phyloP scores from a whole-genome alignment of 2,329 filamentous ascomycete species.

The Trichoderma harzianum region DNA sequence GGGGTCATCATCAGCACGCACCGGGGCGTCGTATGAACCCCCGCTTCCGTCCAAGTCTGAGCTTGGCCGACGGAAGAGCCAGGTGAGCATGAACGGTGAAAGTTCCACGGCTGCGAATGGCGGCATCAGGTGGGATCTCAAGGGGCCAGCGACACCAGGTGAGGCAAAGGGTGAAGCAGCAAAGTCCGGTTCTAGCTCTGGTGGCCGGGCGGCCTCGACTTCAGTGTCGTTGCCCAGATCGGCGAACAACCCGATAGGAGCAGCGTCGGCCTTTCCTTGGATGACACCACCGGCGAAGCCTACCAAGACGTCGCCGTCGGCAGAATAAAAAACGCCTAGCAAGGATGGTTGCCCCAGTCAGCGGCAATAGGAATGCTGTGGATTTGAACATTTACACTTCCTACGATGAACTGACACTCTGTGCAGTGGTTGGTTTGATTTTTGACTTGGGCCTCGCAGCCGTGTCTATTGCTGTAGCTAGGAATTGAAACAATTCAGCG shows the following conservation, averaged over 20 bases:
- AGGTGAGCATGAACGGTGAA: constrained; percentile 35
- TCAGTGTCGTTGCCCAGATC: constrained; percentile 49
- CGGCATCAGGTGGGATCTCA: constrained; percentile 51
- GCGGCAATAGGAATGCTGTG: background rate
- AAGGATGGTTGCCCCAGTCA: background rate
- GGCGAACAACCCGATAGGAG: constrained; percentile 75
- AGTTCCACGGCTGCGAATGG: constrained; percentile 23
- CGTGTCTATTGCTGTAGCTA: constrained; percentile 1
- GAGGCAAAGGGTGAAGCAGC: background rate
- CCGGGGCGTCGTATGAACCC: constrained; percentile 52
- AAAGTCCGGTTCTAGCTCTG: constrained; percentile 1
- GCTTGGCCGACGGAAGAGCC: constrained; percentile 55
- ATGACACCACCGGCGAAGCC: constrained; percentile 57
- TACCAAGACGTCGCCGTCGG: constrained; percentile 34
- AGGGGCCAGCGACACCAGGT: constrained; percentile 33
- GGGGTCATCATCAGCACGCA: constrained; percentile 49
- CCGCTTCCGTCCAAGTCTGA: constrained; percentile 42
- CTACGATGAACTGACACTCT: background rate
- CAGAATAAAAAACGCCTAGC: constrained; percentile 18
- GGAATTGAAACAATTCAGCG: background rate
- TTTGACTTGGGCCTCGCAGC: background rate
- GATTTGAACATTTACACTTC: background rate
- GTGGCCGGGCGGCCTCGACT: constrained; percentile 30
- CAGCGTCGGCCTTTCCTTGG: constrained; percentile 93
- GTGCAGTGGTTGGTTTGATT: background rate